These are phyloP conservation scores for Nothophaeocryptopus gaeumannii DNA, from an alignment of 2,329 filamentous ascomycete genomes.

Conservation along the genomic window DNA sequence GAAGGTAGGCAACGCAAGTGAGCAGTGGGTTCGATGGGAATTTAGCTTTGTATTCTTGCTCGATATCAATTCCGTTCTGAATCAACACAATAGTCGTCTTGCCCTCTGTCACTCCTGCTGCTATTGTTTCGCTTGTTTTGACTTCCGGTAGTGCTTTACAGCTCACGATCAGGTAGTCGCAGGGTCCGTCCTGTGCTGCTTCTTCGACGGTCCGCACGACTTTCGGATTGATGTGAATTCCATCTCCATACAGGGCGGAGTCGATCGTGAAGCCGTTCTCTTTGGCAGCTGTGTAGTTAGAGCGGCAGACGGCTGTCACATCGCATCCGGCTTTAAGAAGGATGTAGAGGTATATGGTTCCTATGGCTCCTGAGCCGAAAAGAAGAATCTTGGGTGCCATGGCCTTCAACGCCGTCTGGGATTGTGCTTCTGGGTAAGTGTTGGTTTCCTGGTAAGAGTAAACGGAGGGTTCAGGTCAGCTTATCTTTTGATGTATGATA, in stretches of 20 bases:
- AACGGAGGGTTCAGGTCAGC: too few relatives aligned
- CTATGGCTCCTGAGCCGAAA: conserved; percentile 46
- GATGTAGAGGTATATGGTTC: conserved; percentile 43
- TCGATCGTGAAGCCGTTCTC: conserved; percentile 43
- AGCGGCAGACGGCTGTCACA: conserved; percentile 46
- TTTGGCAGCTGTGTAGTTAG: conserved; percentile 44
- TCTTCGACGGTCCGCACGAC: conserved; percentile 38
- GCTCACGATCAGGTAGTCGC: conserved; percentile 50
- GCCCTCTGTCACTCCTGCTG: conserved; percentile 38
- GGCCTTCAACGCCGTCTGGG: not conserved
- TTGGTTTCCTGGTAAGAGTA: too few relatives aligned
- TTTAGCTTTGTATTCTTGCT: conserved; percentile 50
- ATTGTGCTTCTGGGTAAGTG: not conserved
- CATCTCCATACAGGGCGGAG: conserved; percentile 37
- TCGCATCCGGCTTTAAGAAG: conserved; percentile 38
- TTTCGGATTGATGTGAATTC: conserved; percentile 37
- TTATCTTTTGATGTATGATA: not conserved
- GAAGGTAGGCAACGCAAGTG: conserved; percentile 56
- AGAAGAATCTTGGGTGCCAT: conserved; percentile 36
- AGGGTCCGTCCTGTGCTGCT: conserved; percentile 35
- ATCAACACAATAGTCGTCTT: conserved; percentile 57
- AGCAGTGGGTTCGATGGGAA: conserved; percentile 56
- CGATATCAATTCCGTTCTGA: conserved; percentile 62
- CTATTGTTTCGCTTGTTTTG: conserved; percentile 37
- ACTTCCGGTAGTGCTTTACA: conserved; percentile 47